Base-by-base conservation (phyloP, 495 filamentous ascomycete genomes). In the Penicillium roqueforti region DNA sequence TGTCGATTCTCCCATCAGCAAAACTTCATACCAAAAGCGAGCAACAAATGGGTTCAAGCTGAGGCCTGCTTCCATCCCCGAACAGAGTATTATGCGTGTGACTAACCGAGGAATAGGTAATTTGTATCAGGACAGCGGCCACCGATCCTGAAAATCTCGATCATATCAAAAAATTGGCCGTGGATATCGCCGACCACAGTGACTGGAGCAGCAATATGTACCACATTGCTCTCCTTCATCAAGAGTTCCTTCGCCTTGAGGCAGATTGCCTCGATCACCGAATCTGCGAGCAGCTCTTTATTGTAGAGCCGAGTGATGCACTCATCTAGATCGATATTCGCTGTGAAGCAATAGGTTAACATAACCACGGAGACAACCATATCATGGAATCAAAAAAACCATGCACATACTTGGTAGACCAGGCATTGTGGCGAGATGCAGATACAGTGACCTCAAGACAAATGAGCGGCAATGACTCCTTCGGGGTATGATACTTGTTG, bases 191-290 rank as follows among this genome's bases (percentile, higher is more conserved):
- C 93, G 7, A 98, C 95, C 3, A 98, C 93, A n/a, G 93, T 98
- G 38, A 98, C 89, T 7, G 93, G 93, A 14, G 93, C 92, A 51
- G 84, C 84, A 54, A 98, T 95, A 68, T 98, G 93, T 39, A 98
- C 93, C 45, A 98, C 93, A 77, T 98, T 98, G 79, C 92, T 97
- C 82, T 98, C 93, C 68, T 93, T 95, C 93, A 98, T 98, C 57
- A 98, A 79, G 51, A 97, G 80, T 72, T 98, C 93, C 60, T 98
- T 98, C 11, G 95, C 91, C 70, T 98, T 98, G 63, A 93, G 91
- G 70, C 93, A 98, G 83, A 98, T 95, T 63, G 95, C 93, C 74
- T 98, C 93, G 68, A 98, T 92, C 39, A 98, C 95, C 7, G 92
- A 95, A 73, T 98, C 93, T 42, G 95, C 93, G 22, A 98, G 79